Percentiles rank a stretch among this genome's conserved stretches.
Conservation (phyloP, 2,329 filamentous ascomycete species). For the Colletotrichum kahawae region DNA sequence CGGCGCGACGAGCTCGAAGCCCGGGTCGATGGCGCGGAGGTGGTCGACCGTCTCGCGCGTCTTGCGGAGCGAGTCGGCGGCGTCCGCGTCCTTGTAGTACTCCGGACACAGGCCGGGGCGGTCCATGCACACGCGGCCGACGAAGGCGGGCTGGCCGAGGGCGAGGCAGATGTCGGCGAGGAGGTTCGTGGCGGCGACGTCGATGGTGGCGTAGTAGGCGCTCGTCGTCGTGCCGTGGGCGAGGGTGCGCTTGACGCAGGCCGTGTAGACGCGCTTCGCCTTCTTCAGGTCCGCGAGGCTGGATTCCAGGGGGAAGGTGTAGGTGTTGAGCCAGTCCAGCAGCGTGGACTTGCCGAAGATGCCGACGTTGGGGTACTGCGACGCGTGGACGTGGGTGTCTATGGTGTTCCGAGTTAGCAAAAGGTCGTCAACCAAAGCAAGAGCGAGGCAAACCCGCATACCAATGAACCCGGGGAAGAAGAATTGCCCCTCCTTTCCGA, state of each 20-base stretch:
- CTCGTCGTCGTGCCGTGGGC: conserved; percentile 92
- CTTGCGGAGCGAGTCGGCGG: conserved; percentile 59
- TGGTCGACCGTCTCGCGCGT: conserved; percentile 68
- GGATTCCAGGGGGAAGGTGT: conserved; percentile 92
- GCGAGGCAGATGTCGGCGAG: conserved; percentile 83
- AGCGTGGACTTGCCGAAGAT: conserved; percentile 94
- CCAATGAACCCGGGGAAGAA: conserved; percentile 87
- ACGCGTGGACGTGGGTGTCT: conserved; percentile 96
- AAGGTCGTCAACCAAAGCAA: background rate
- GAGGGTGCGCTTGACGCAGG: conserved; percentile 80
- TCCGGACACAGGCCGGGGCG: conserved; percentile 66
- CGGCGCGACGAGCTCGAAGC: conserved; percentile 69
- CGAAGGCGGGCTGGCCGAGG: conserved; percentile 84
- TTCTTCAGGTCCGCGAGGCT: conserved; percentile 69
- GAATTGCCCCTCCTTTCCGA: conserved; percentile 61
- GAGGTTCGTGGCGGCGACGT: conserved; percentile 88
- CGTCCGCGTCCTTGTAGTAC: conserved; percentile 78
- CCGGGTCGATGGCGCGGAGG: conserved; percentile 70
- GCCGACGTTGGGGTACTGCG: conserved; percentile 92
- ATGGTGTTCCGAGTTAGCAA: background rate
- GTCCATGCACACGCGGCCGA: conserved; percentile 98
- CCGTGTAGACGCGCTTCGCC: conserved; percentile 76
- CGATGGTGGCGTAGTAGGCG: conserved; percentile 91
- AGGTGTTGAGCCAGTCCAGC: conserved; percentile 89
- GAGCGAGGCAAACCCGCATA: conserved; percentile 37